Evolutionary conservation across 2,329 filamentous ascomycete species (phyloP).

Genomic region (Emergomyces pasteurianus): DNA sequence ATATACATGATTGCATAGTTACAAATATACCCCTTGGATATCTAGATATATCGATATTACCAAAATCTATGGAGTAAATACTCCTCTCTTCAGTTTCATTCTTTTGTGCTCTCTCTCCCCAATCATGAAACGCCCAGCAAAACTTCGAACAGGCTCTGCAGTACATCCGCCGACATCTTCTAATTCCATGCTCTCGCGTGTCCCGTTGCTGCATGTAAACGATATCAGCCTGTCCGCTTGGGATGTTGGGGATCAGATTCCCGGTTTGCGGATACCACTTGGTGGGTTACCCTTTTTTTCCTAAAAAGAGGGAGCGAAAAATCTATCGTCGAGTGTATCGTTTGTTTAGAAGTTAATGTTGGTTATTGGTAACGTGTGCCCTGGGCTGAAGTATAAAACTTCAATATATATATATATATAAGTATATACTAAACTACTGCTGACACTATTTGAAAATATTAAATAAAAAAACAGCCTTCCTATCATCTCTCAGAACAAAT

Average conservation of each 20-base stretch:
- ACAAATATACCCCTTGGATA: too few relatives aligned
- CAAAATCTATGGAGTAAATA: neutral
- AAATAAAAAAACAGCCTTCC: slow-evolving; percentile 50
- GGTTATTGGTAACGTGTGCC: neutral
- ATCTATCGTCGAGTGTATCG: neutral
- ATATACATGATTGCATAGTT: too few relatives aligned
- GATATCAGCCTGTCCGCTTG: slow-evolving; percentile 7
- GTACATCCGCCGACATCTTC: slow-evolving; percentile 1
- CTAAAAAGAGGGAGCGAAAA: too few relatives aligned
- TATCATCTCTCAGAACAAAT: slow-evolving; percentile 70
- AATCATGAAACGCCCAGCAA: slow-evolving; percentile 7
- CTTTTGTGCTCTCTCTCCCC: neutral
- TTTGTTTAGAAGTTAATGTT: neutral
- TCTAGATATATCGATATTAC: too few relatives aligned
- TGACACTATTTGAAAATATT: neutral
- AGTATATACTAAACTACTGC: neutral
- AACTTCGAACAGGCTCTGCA: neutral
- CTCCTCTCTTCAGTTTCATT: neutral
- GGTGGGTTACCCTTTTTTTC: slow-evolving; percentile 12
- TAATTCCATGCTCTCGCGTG: slow-evolving; percentile 9
- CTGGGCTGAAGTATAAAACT: neutral
- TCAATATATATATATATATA: neutral
- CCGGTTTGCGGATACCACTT: slow-evolving; percentile 21
- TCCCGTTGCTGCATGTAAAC: slow-evolving; percentile 4
- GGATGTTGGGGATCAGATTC: slow-evolving; percentile 20